Base-by-base conservation (phyloP, 1,284 basidiomycete species). In the Xerocomus tenax region DNA sequence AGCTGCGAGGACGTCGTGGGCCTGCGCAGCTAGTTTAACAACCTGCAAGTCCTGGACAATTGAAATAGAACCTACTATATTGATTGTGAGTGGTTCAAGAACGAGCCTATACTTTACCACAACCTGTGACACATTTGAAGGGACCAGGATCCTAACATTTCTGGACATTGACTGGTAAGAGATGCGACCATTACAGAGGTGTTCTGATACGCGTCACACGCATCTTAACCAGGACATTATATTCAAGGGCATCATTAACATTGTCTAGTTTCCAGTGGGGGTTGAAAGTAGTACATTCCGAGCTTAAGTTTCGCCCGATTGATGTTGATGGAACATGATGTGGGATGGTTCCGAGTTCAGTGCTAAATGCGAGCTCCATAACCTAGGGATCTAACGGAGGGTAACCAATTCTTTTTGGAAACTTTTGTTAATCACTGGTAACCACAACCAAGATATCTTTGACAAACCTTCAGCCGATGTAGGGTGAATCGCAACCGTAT, bases 401-500 rank as follows among this genome's bases (percentile, higher is more conserved):
- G 62, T 64, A 25, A 64, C 62, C 55, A 64, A 16, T 53, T 64
- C 62, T 64, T 25, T 43, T 9, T 3, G 12, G 10, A 35, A 30
- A 23, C 35, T 7, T 7, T 1, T 16, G 47, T 61, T 47, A 65
- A 58, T 45, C 36, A 41, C 43, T 19, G 23, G 48, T 43, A 6
- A 47, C 38, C 34, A 29, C 25, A 40, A 18, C 13, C 13, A 28
- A 49, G 39, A 15, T 10, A n/a, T 7, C 46, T 35, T 32, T 42
- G 19, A 67, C 75, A 39, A 57, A 84, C 84, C 84, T 72, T 87
- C 84, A 40, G 74, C 79, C 23, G 80, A 86, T 9, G 87, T 89
- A 42, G 89, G 89, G 67, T 92, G 93, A 59, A 97, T 96, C 16
- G 93, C 93, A 38, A 96, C 88, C 4, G 87, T 91, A 61, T 87